Evolutionary conservation across 331 rosid genomes (phyloP), one percentile per base, ranked within the genome.

Genomic region (Saraca asoca): DNA sequence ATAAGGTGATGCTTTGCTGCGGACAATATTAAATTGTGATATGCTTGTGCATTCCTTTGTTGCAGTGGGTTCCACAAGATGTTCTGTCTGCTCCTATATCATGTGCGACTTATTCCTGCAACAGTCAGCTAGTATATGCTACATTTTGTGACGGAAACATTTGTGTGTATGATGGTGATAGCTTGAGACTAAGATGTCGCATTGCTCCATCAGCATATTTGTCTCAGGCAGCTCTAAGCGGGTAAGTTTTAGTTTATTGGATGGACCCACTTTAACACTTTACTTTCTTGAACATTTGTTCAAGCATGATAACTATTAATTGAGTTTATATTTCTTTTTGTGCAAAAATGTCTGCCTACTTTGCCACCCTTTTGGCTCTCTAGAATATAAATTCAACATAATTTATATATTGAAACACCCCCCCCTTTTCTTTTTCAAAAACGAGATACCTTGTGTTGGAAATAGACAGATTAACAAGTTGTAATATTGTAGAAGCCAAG

Each of bases 1-100:
- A 10, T 53, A 60, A 34, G 18, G 17, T 69, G 41, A 39, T 73
- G 33, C 5, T 12, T 17, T 19, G 38, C 31, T 55, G 29, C 33
- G 68, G 57, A 38, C 49, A 62, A 12, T 14, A 46, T 54, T 15
- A 6, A 71, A 51, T 7, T 51, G 9, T 71, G 14, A 16, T 14
- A 24, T 34, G 38, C 17, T 70, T 35, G 20, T 14, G 16, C 46
- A 6, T 58, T 66, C 34, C 68, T 78, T 73, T 24, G 74, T 75
- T 54, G 61, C 91, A 92, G 98, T 92, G 98, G 98, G 81, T 89
- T 79, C 96, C 98, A 68, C 96, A 87, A 66, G 95, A 89, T 60
- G 83, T 19, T 50, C 80, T 89, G 49, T 50, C 88, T 24, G 89
- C 95, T 15, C 91, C 91, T 50, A 82, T 92, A 68, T 82, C 96